phyloP scores from a whole-genome alignment of 1,284 basidiomycete species.

The Austroboletus niveus region DNA sequence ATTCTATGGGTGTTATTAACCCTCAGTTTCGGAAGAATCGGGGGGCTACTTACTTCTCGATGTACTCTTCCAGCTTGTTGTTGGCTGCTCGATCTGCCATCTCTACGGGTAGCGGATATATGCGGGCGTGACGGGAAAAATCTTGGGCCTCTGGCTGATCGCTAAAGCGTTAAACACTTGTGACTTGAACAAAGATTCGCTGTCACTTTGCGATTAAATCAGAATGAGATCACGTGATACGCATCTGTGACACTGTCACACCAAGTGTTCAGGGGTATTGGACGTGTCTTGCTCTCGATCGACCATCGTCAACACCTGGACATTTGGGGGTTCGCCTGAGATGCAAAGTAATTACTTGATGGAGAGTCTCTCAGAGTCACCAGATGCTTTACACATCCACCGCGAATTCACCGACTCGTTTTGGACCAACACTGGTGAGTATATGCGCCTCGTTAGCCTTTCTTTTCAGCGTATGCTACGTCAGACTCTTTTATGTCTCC shows the following conservation, averaged over 20 bases:
- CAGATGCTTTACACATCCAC: constrained; percentile 4
- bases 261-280: not conserved
- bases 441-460: constrained; percentile 39
- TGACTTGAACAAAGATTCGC: not conserved
- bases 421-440: constrained; percentile 44
- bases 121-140: constrained; percentile 4
- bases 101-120: constrained; percentile 13
- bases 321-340: not conserved
- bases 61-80: constrained; percentile 62
- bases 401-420: constrained; percentile 5
- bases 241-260: not conserved
- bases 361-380: constrained; percentile 5
- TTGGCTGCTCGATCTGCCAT: constrained; percentile 34
- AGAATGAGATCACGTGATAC: not conserved
- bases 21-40: constrained; percentile 6
- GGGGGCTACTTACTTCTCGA: constrained; percentile 52
- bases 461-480: constrained; percentile 3
- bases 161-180: not conserved
- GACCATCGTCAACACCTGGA: constrained; percentile 12
- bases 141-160: not conserved
- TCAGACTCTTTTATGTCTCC: constrained; percentile 44
- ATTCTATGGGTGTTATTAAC: constrained; percentile 48
- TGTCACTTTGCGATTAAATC: constrained; percentile 7
- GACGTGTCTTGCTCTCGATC: constrained; percentile 7
- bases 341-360: not conserved